Base-by-base conservation (phyloP, 805 yeast species). In the Metschnikowia gelsemii region DNA sequence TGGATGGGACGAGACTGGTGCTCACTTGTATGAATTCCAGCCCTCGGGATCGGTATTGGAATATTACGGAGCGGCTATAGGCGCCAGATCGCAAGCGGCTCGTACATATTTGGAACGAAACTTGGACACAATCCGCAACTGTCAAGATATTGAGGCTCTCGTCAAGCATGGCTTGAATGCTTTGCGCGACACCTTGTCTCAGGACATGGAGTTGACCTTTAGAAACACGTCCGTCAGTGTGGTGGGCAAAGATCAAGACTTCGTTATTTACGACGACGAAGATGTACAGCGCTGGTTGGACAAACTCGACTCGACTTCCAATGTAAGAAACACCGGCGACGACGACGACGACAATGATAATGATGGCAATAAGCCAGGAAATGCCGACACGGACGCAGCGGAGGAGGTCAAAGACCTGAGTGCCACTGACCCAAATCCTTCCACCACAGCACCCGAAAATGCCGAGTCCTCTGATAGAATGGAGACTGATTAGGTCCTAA, bases 81-180 rank as follows among this genome's bases (percentile, higher is more conserved):
- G 99, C 34, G 98, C 99, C 8, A 79, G 99, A 61, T 91, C 98
- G 2, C 99, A 93, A 68, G 98, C 98, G 37, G 97, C 96, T 12
- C 81, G 95, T 70, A 93, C 99, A 2, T 93, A 88, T 55, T 70
- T 93, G 60, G 99, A 93, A 66, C 82, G 96, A 60, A 83, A 84
- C 52, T 74, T 82, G 59, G 88, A 86, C 26, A 70, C 72, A 22
- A 86, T 87, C 52, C 68, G 80, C 14, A 74, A 76, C 40, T 69
- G 80, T 6, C 69, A 77, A 9, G 69, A 75, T 27, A 67, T 80
- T 30, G 95, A 88, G 55, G 82, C 86, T 54, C 77, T 93, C 51
- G 80, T 93, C 46, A 80, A 83, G 31, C 89, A 82, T 55, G 98
- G 95, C 3, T 81, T 93, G 54, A 82, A 82, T 52, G 95, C 99